Evolutionary conservation across 352 stramenopile genomes (phyloP), one percentile per base, ranked within the genome.

Genomic region (Plasmopara halstedii): DNA sequence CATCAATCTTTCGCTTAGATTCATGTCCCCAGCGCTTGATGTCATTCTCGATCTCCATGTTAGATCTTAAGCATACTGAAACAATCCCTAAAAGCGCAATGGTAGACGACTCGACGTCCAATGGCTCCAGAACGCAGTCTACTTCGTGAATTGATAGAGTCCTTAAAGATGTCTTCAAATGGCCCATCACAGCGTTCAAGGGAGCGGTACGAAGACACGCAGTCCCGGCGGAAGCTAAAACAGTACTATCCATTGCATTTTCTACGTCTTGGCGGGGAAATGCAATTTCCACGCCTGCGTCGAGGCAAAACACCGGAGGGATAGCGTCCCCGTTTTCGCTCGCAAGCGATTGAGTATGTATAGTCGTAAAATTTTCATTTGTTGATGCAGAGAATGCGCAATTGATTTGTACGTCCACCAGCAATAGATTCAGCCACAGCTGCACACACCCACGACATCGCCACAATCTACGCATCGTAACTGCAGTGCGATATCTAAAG

Each of bases 11-110:
- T 6, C 37, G 11, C 25, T 60, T 68, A 2, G 59, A 44, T 4
- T 67, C 33, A 0, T 18, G 39, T 34, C 58, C 58, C 68, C 68
- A 76, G 0, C 20, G 38, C 3, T 43, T 31, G 23, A 63, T 18
- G 11, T 68, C 46, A n/a, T 59, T 45, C 6, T 62, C 51, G 3
- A 64, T 25, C 19, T 66, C 50, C 29, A 79, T 49, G 21, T 79
- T 79, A 7, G 67, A 66, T 17, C 67, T 48, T 6, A 64, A 79
- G 38, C 68, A 80, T 6, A 76, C 31, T 0, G 65, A 74, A 6
- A 48, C 31, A 10, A 80, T 55, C 1, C 56, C 59, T 20, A 74
- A 53, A 11, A 72, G 44, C 25, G 58, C 37, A 11, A 70, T 65
- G 19, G 53, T 56, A 14, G 57, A 62, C 15, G 54, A 58, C 27